Evolutionary conservation across 2,329 filamentous ascomycete genomes (phyloP), one percentile per base, ranked within the genome.

Genomic region (Venturia carpophila): DNA sequence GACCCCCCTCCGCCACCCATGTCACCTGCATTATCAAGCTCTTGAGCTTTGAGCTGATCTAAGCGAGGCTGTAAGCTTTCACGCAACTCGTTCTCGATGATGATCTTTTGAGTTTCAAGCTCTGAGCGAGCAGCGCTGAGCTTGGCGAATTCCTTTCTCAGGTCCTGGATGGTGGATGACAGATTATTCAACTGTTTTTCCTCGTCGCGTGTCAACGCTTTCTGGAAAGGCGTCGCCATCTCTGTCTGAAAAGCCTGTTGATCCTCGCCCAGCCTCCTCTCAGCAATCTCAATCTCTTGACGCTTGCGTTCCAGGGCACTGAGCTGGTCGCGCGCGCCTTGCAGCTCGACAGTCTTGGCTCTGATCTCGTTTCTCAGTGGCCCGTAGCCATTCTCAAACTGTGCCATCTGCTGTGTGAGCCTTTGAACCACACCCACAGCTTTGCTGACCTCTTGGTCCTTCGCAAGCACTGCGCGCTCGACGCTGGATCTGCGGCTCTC

Each of bases 371-470:
- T 84, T 67, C 87, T 85, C 69, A 96, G 79, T 0, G 92, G 90
- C 37, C 89, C 89, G 70, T 92, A 93, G 67, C 91, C 90, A 67
- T 88, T 86, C 65, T 96, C 91, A 66, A 92, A 83, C 72, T 92
- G 89, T 41, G 86, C 83, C 68, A 89, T 82, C 72, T 86, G 85
- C 73, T 94, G 90, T 71, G 94, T 89, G 15, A 91, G 80, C 76
- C 93, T 96, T 71, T 92, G 88, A 58, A 93, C 77, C 66, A 93
- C 89, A 64, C 91, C 89, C 72, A 91, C 85, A n/a, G 92, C 90
- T 63, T 82, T 84, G 1, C 92, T 97, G 69, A 97, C 91, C 71
- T 94, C 86, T 72, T 97, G 93, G 68, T 95, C 91, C 70, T 96
- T 87, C 67, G 82, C 80, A 69, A 95, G 89, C 64, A 95, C 83